Base-by-base conservation (phyloP, 495 filamentous ascomycete genomes). In the Lasiosphaeris hirsuta region DNA sequence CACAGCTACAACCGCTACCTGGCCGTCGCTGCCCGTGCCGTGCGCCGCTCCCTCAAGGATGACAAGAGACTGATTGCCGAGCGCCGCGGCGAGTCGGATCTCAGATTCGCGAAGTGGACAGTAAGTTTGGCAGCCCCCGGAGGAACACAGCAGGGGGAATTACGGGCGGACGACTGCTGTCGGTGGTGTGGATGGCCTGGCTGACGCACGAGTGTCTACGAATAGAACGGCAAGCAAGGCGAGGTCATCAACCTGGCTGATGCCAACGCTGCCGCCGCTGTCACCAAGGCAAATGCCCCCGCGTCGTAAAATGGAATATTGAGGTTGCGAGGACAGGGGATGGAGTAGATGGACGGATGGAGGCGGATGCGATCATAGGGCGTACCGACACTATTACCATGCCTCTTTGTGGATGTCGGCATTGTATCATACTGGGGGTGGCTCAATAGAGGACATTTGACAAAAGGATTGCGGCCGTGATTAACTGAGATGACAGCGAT, bases 71-170 rank as follows among this genome's bases (percentile, higher is more conserved):
- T 96, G 53, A 73, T 75, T 61, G 91, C 94, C 43, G 94, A 97
- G 85, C 86, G 89, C 66, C 86, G 95, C 74, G 92, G 90, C 58
- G 84, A 89, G 74, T 87, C 86, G 81, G 92, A 97, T 39, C 76
- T 99, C 57, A 86, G 86, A 77, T 96, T 96, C 67, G 86, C 93
- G 55, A 96, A 95, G 82, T 99, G 94, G 94, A 81, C 90, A 84
- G 94, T 99, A 70, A 84, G 89, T 86, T 60, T 10, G n/a, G 49
- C 39, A 54, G 54, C n/a, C 1, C 17, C 4, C 19, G 40, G 17
- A 11, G n/a, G n/a, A n/a, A n/a, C n/a, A n/a, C n/a, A n/a, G n/a
- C n/a, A 13, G 48, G 9, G 52, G 23, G 45, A 41, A n/a, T 9
- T 48, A 53, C 39, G 46, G 19, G 7, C 3, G 41, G n/a, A n/a